phyloP scores from a whole-genome alignment of 2,329 filamentous ascomycete species.

The Cercospora zeae-maydis region DNA sequence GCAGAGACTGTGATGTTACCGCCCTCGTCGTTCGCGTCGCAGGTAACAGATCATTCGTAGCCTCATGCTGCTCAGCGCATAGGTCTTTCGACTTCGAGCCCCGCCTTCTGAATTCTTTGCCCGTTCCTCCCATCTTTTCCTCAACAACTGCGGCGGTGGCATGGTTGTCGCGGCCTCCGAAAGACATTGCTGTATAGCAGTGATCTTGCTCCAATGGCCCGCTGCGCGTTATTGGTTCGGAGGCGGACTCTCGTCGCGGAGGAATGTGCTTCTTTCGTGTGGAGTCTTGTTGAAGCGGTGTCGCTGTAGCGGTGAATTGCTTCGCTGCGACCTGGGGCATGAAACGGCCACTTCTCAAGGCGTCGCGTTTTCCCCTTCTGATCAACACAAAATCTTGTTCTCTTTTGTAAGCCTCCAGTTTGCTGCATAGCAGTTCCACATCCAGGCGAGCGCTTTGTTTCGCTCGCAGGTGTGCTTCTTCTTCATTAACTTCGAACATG shows the following conservation, averaged over 20 bases:
- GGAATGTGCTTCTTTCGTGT: neutral
- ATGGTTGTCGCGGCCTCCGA: neutral
- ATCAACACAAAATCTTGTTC: slow-evolving; percentile 20
- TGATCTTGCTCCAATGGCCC: neutral
- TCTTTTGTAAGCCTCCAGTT: slow-evolving; percentile 21
- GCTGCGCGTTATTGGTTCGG: neutral
- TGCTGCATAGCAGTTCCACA: slow-evolving; percentile 21
- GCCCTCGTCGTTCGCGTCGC: neutral
- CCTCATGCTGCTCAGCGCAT: neutral
- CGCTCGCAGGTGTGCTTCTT: neutral
- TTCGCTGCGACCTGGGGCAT: slow-evolving; percentile 20
- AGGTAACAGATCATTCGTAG: neutral
- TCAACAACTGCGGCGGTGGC: neutral
- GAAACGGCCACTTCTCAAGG: slow-evolving; percentile 12
- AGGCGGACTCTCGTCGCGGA: neutral
- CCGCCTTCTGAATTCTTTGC: neutral
- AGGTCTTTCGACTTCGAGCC: neutral
- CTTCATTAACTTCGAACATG: neutral
- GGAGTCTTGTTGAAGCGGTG: slow-evolving; percentile 2
- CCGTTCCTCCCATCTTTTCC: neutral
- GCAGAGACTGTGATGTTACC: neutral
- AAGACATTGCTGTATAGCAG: neutral
- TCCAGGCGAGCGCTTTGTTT: slow-evolving; percentile 11
- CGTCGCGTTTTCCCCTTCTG: slow-evolving; percentile 16
- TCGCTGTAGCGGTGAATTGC: slow-evolving; percentile 20